These are phyloP conservation scores for Lumnitzera racemosa DNA, from an alignment of 345 rosid genomes.

Conservation along the genomic window DNA sequence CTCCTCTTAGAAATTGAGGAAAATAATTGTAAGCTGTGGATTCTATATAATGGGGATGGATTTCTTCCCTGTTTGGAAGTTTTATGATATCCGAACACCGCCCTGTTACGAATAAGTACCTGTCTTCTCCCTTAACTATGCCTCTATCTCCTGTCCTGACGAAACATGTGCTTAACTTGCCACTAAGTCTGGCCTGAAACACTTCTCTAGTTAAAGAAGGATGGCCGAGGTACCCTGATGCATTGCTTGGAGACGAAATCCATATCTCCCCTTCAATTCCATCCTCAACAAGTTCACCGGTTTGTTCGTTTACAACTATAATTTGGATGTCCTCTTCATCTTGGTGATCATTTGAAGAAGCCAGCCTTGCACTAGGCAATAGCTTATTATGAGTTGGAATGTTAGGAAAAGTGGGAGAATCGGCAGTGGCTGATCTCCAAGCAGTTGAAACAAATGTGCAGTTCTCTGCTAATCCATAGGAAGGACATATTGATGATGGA, in stretches of 20 bases:
- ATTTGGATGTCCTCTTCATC: conserved; percentile 40
- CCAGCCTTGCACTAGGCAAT: conserved; percentile 43
- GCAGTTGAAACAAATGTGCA: conserved; percentile 63
- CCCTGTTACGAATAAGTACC: conserved; percentile 48
- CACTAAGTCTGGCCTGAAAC: conserved; percentile 32
- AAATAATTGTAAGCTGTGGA: conserved; percentile 28
- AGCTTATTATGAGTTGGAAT: conserved; percentile 40
- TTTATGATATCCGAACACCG: conserved; percentile 38
- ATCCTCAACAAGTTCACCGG: conserved; percentile 32
- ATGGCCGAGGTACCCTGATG: conserved; percentile 44
- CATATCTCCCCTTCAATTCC: conserved; percentile 61
- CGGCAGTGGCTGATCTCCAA: conserved; percentile 27
- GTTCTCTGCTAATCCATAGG: conserved; percentile 60
- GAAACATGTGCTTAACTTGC: conserved; percentile 18
- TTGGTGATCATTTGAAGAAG: conserved; percentile 8
- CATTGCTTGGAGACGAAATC: conserved; percentile 64
- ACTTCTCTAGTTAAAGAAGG: conserved; percentile 37
- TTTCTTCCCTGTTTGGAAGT: conserved; percentile 14
- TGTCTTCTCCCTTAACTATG: conserved; percentile 34
- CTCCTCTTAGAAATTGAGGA: conserved; percentile 37
- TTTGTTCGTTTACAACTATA: conserved; percentile 40
- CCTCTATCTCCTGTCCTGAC: conserved; percentile 53
- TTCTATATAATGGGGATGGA: conserved; percentile 54
- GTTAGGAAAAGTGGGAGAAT: conserved; percentile 9
- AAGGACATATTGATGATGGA: conserved; percentile 44